Conservation (phyloP, 2,329 filamentous ascomycete species). For the Pyrenophora seminiperda region DNA sequence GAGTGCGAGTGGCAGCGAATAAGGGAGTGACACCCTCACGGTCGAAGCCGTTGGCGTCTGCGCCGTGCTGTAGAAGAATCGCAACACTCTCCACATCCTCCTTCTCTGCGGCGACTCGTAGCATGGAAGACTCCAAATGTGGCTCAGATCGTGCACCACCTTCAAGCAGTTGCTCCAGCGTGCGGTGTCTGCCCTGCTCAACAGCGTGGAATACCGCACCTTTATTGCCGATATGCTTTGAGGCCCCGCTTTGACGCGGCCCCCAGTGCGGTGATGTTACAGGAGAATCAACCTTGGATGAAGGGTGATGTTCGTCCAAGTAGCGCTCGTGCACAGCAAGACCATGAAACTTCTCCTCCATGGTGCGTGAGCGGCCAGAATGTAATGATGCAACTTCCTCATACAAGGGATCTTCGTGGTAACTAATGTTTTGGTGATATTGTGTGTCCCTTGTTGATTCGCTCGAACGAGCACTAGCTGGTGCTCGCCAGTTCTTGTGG, state of each 20-base stretch:
- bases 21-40: constrained; percentile 39
- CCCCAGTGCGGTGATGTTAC: constrained; percentile 22
- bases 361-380: constrained; percentile 27
- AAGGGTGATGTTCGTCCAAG: constrained; percentile 25
- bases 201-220: constrained; percentile 58
- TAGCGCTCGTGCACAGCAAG: constrained; percentile 33
- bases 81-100: constrained; percentile 37
- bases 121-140: constrained; percentile 39
- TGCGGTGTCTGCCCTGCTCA: constrained; percentile 68
- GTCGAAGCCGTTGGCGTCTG: constrained; percentile 40
- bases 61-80: constrained; percentile 37
- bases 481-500: constrained; percentile 37
- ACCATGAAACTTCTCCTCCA: constrained; percentile 35
- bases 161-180: constrained; percentile 46
- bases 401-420: constrained; percentile 31
- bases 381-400: constrained; percentile 27
- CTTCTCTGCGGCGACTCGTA: constrained; percentile 38
- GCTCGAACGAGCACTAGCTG: constrained; percentile 36
- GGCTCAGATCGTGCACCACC: constrained; percentile 39
- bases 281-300: constrained; percentile 26
- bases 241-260: constrained; percentile 29
- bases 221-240: constrained; percentile 42
- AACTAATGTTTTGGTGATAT: constrained; percentile 27
- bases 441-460: constrained; percentile 37
- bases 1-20: constrained; percentile 33